A percentile compares a stretch with the other conserved stretches of the same genome.
Conservation (phyloP, 169 alveolate species). For the Eimeria acervulina region DNA sequence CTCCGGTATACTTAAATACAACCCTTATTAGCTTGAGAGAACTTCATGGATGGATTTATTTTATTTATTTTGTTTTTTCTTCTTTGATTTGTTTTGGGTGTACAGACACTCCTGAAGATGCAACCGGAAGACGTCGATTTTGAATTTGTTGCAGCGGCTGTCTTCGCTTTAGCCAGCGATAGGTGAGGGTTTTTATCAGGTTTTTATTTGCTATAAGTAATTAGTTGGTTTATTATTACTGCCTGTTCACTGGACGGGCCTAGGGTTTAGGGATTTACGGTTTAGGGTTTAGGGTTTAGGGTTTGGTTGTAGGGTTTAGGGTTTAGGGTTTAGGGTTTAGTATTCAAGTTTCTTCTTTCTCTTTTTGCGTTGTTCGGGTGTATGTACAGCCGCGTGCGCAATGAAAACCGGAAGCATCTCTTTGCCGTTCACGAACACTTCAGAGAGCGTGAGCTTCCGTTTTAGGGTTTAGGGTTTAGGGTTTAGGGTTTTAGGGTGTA, state of each 20-base stretch:
- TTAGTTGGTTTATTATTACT: no score
- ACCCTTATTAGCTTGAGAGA: no score
- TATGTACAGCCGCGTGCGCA: slow-evolving; percentile 44
- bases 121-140: slow-evolving; percentile 6
- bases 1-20: no score
- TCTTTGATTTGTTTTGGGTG: no score
- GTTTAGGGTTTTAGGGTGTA: neutral
- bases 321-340: no score
- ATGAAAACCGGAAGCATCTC: slow-evolving; percentile 12
- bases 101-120: slow-evolving; percentile 16
- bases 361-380: neutral
- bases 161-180: slow-evolving; percentile 49
- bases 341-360: no score
- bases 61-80: no score
- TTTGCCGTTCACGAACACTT: slow-evolving; percentile 3
- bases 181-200: neutral
- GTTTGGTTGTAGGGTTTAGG: no score
- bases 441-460: neutral
- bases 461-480: neutral
- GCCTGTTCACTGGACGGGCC: no score
- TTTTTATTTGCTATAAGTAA: neutral
- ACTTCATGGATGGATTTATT: no score
- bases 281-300: no score
- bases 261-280: no score
- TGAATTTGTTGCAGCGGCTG: slow-evolving; percentile 19